A percentile compares a stretch with the other conserved stretches of the same genome.
Evolutionary conservation across 2,329 filamentous ascomycete species (phyloP).

Genomic region (Trichoderma simmonsii): DNA sequence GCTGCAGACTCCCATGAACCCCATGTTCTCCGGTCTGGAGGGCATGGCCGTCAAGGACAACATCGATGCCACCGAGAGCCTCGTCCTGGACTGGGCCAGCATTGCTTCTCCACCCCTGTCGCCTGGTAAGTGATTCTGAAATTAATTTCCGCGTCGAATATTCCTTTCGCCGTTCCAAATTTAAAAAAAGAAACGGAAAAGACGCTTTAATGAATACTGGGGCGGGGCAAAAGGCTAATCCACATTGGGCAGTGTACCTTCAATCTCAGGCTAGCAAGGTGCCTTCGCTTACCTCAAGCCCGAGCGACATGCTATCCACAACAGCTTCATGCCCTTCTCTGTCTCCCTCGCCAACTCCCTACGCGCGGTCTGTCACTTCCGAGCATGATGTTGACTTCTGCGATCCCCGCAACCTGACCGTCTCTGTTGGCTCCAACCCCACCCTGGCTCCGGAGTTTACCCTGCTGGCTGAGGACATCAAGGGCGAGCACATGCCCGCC

Average conservation of each 20-base stretch:
- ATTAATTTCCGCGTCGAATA: slow-evolving; percentile 12
- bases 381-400: slow-evolving; percentile 81
- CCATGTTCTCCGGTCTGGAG: slow-evolving; percentile 71
- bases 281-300: slow-evolving; percentile 60
- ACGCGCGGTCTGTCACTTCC: slow-evolving; percentile 64
- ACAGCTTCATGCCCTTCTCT: slow-evolving; percentile 77
- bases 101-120: slow-evolving; percentile 82
- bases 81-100: slow-evolving; percentile 74
- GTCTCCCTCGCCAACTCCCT: slow-evolving; percentile 81
- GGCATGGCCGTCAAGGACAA: slow-evolving; percentile 64
- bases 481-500: slow-evolving; percentile 49
- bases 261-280: slow-evolving; percentile 46
- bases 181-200: neutral
- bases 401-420: slow-evolving; percentile 85
- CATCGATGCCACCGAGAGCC: slow-evolving; percentile 69
- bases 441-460: slow-evolving; percentile 60
- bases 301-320: slow-evolving; percentile 70
- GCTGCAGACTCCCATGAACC: slow-evolving; percentile 78
- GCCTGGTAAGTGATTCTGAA: slow-evolving; percentile 65
- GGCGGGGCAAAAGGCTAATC: slow-evolving; percentile 37
- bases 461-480: slow-evolving; percentile 61
- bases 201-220: slow-evolving; percentile 5
- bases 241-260: slow-evolving; percentile 45
- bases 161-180: neutral
- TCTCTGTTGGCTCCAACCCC: slow-evolving; percentile 51